phyloP scores from a whole-genome alignment of 176 grass and related monocot species.

The Hyparrhenia diplandra region DNA sequence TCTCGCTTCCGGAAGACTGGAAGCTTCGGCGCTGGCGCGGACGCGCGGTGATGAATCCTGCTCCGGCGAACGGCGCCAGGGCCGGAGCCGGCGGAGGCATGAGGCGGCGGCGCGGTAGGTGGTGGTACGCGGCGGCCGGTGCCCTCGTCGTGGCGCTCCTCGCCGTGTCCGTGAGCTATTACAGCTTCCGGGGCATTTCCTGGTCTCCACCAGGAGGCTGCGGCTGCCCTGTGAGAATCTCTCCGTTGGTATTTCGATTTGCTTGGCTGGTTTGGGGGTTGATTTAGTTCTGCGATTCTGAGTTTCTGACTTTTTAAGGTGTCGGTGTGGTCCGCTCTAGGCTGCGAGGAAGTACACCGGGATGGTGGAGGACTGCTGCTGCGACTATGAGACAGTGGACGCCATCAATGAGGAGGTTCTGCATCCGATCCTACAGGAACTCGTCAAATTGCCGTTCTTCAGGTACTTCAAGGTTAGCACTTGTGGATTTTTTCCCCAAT shows the following conservation, averaged over 20 bases:
- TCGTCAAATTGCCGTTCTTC: slow-evolving; percentile 81
- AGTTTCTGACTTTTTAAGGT: neutral
- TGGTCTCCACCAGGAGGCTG: slow-evolving; percentile 27
- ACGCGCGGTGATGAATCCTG: slow-evolving; percentile 17
- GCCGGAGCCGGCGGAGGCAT: neutral
- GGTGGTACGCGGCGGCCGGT: slow-evolving; percentile 30
- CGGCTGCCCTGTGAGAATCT: slow-evolving; percentile 49
- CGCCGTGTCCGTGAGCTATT: slow-evolving; percentile 47
- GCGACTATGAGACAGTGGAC: slow-evolving; percentile 84
- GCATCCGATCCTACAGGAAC: slow-evolving; percentile 76
- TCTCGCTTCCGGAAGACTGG: slow-evolving; percentile 16
- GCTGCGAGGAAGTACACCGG: slow-evolving; percentile 63
- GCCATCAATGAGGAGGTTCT: slow-evolving; percentile 71
- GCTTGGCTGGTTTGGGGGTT: neutral
- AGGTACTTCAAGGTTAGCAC: slow-evolving; percentile 91
- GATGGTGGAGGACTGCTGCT: slow-evolving; percentile 94
- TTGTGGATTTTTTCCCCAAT: neutral
- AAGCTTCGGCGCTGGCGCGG: slow-evolving; percentile 13
- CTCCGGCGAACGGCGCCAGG: neutral
- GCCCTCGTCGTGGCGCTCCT: slow-evolving; percentile 57
- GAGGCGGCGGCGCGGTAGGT: slow-evolving; percentile 3
- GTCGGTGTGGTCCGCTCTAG: slow-evolving; percentile 20
- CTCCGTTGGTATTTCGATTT: neutral
- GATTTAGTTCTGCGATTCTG: neutral
- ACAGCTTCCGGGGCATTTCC: slow-evolving; percentile 32